Evolutionary conservation across 2,329 filamentous ascomycete species (phyloP), one percentile per base, ranked within the genome.

Genomic region (Thielaviopsis punctulata): DNA sequence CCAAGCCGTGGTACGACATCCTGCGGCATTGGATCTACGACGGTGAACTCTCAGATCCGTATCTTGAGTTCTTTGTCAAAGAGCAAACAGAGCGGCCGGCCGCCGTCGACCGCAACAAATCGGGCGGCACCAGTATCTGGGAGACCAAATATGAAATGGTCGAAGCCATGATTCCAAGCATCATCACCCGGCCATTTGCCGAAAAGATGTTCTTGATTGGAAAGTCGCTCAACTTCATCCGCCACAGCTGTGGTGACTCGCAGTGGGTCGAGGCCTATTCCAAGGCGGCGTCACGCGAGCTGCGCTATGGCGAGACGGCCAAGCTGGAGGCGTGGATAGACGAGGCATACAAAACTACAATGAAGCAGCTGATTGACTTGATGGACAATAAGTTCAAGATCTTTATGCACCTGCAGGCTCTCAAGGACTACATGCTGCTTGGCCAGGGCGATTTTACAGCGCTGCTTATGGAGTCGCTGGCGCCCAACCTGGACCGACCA

Each of bases 371-470:
- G 24, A 93, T 95, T 60, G 76, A 89, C 62, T 76, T 98, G 52
- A 95, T 98, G 90, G 85, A 84, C 50, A 82, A 82, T 59, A 96
- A 95, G 61, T 98, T 98, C 68, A 86, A 90, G 58, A 73, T 98
- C 0, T 95, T 95, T 61, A 84, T 93, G 52, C 93, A 98, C 63
- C 73, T 98, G 1, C 79, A 82, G 56, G 92, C 90, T 0, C 73
- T 98, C 47, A 98, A 96, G 67, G 87, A 88, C 62, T 98, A 96
- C 62, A 82, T 98, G 50, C 73, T 98, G 0, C 77, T 98, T 1
- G 92, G 92, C 1, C 89, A 95, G 61, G 92, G 92, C 51, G 93
- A 98, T 68, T 98, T 98, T 62, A 95, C 98, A 57, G 89, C 89
- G 1, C 71, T 98, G 27, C 75, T 98, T 19, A 96, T 98, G 89